Percentiles rank a stretch among this genome's conserved stretches.
These are phyloP conservation scores for Seiridium unicorne DNA, from an alignment of 2,329 filamentous ascomycete genomes.

Conservation along the genomic window DNA sequence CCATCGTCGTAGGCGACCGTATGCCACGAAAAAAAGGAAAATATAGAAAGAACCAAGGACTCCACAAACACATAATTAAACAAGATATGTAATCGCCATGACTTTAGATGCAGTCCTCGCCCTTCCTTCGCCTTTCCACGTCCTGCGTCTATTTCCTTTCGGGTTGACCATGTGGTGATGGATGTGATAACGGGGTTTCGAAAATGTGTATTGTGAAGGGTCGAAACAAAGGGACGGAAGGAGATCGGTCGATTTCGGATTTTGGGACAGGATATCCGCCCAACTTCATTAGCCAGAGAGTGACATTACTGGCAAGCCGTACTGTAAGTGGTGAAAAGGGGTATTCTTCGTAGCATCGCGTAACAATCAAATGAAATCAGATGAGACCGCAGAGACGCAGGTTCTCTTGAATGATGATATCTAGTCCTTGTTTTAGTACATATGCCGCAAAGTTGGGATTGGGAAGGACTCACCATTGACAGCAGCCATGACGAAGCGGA, in stretches of 20 bases:
- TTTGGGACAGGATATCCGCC: slow-evolving; percentile 22
- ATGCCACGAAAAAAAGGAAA: slow-evolving; percentile 24
- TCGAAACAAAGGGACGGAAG: slow-evolving; percentile 27
- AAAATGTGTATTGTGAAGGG: slow-evolving; percentile 20
- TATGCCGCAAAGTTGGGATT: not conserved
- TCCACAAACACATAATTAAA: slow-evolving; percentile 47
- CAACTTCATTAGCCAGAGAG: slow-evolving; percentile 29
- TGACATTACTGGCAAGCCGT: slow-evolving; percentile 27
- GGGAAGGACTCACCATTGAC: slow-evolving; percentile 78
- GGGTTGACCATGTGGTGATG: slow-evolving; percentile 12
- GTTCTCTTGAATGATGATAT: slow-evolving; percentile 99
- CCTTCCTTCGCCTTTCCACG: slow-evolving; percentile 18
- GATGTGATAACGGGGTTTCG: slow-evolving; percentile 18
- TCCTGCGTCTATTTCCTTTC: slow-evolving; percentile 19
- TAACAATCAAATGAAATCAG: slow-evolving; percentile 68
- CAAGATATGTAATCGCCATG: slow-evolving; percentile 48
- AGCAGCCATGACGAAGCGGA: slow-evolving; percentile 98
- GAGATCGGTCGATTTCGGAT: slow-evolving; percentile 22
- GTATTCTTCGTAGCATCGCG: slow-evolving; percentile 15
- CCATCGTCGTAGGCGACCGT: slow-evolving; percentile 22
- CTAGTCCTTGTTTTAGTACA: slow-evolving; percentile 41
- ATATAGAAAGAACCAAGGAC: slow-evolving; percentile 25
- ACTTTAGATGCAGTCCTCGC: slow-evolving; percentile 26
- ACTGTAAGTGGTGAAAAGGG: slow-evolving; percentile 19
- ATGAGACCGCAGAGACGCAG: slow-evolving; percentile 95